Evolutionary conservation across 1,284 basidiomycete species (phyloP), one percentile per base, ranked within the genome.

Genomic region (Sparassis latifolia): DNA sequence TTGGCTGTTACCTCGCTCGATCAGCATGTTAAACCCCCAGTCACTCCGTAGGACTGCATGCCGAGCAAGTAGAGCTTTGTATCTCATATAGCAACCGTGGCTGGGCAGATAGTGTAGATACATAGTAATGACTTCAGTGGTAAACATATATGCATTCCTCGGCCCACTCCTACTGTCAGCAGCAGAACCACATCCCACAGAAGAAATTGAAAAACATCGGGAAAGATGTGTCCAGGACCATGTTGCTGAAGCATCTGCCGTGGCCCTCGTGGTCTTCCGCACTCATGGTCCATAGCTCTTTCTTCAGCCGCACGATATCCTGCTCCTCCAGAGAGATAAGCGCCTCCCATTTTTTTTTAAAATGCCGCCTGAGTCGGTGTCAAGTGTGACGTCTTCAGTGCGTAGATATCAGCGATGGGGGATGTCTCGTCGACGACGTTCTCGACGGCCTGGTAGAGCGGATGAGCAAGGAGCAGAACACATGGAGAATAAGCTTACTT

Each of bases 251-350:
- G 60, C 92, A 93, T 54, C 91, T 74, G 1, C 94, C 94, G 44
- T 77, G 79, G 49, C 72, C 76, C 65, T 95, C 90, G 43, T 96
- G 79, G 57, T 92, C 84, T 2, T 68, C 70, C 0, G 92, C 91
- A 4, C 80, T 78, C 78, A 97, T 82, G 0, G 91, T 96, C 96
- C 96, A 99, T 5, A 99, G 75, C 62, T 99, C 95, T 55, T 89
- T 89, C 57, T 86, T 82, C 68, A 92, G 90, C 10, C 87, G 79
- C 9, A 85, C 70, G 7, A 89, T 74, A 58, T 97, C 94, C 52
- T 86, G 84, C 63, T 99, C 97, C 65, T 99, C 97, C 20, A 95
- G 70, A 1, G 89, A 78, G 49, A 99, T 77, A 7, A 98, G 75
- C 0, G 76, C 74, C 63, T 99, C 95, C 97, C 97, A 99, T 55